Conservation (phyloP, 1,139 yeast genomes). For the Pichia sp. region DNA sequence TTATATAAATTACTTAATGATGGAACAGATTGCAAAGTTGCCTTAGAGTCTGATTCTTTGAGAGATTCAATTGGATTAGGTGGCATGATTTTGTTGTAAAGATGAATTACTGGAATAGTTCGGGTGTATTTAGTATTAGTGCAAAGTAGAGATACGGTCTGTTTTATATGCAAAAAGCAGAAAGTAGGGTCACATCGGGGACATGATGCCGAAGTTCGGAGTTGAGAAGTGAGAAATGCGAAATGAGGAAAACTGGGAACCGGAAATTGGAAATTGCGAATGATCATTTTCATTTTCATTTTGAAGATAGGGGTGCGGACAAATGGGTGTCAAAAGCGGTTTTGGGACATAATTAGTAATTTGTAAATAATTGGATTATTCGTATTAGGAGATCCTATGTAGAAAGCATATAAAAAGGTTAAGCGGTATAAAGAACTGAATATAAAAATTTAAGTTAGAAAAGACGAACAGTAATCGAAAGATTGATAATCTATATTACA, state of each 20-base stretch:
- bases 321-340: neutral
- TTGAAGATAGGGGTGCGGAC: neutral
- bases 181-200: neutral
- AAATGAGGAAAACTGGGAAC: too few species aligned
- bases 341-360: too few species aligned
- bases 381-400: neutral
- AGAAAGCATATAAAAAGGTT: neutral
- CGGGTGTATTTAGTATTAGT: too few species aligned
- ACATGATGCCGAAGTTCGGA: neutral
- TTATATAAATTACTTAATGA: constrained; percentile 10
- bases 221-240: neutral
- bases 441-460: neutral
- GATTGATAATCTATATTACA: neutral
- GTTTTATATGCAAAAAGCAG: neutral
- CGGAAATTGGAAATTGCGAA: neutral
- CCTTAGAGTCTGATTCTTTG: neutral
- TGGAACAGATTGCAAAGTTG: neutral
- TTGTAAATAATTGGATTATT: too few species aligned
- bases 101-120: too few species aligned
- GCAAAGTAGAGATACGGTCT: too few species aligned
- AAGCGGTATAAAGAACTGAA: neutral
- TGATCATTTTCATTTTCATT: neutral
- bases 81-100: neutral
- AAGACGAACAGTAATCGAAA: neutral
- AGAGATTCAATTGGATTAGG: neutral